phyloP scores from a whole-genome alignment of 768 basidiomycete genomes.

The Macrocybe gigantea region DNA sequence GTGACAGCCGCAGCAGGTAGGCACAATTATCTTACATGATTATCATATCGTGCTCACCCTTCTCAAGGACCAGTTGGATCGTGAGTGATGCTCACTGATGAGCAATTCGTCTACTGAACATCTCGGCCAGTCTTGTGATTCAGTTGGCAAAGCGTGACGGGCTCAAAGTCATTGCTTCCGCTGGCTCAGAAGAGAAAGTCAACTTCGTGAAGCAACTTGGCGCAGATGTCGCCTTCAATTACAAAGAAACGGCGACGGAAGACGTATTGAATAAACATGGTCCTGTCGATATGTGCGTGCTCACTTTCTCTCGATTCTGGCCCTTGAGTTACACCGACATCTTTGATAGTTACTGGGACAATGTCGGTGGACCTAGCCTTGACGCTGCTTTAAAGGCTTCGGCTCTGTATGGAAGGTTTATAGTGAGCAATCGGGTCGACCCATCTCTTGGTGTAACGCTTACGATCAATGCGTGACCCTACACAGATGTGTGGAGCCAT shows the following conservation, averaged over 20 bases:
- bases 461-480: neutral
- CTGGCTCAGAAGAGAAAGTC: slow-evolving; percentile 70
- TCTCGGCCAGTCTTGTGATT: slow-evolving; percentile 32
- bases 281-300: slow-evolving; percentile 32
- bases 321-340: neutral
- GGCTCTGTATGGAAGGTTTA: slow-evolving; percentile 38
- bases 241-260: slow-evolving; percentile 49
- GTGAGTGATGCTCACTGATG: slow-evolving; percentile 24
- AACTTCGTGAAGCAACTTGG: slow-evolving; percentile 51
- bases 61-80: slow-evolving; percentile 47
- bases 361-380: slow-evolving; percentile 54
- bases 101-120: neutral
- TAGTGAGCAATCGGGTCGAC: slow-evolving; percentile 26
- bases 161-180: slow-evolving; percentile 63
- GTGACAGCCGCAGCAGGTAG: slow-evolving; percentile 32
- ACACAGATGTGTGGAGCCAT: slow-evolving; percentile 36
- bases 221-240: slow-evolving; percentile 67
- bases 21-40: neutral
- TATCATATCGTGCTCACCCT: neutral
- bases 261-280: slow-evolving; percentile 52
- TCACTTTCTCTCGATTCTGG: neutral
- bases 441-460: too few relatives aligned
- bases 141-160: slow-evolving; percentile 46
- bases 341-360: slow-evolving; percentile 42
- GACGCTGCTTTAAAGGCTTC: slow-evolving; percentile 51